These are phyloP conservation scores for Neofusicoccum cordaticola DNA, from an alignment of 2,329 filamentous ascomycete species.

Conservation along the genomic window DNA sequence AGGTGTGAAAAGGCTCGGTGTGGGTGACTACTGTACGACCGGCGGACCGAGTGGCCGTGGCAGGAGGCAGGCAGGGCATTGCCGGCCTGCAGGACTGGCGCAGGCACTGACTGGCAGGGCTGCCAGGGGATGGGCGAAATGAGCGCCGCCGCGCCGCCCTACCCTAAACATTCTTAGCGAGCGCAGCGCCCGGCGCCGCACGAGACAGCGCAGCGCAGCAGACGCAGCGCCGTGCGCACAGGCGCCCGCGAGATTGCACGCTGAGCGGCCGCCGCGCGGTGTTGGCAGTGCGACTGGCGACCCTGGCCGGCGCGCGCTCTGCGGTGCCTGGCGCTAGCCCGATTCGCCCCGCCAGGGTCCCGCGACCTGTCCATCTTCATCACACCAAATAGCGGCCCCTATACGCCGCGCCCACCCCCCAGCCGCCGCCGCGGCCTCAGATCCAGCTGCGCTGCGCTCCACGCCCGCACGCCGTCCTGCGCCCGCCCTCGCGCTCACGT, in stretches of 20 bases:
- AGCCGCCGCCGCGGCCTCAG: background rate
- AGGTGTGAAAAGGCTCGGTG: slow-evolving; percentile 1
- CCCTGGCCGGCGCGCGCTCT: background rate
- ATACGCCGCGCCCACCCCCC: background rate
- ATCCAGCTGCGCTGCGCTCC: background rate
- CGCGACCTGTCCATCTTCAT: background rate
- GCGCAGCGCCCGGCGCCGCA: background rate
- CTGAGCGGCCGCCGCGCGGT: background rate
- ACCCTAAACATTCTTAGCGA: slow-evolving; percentile 13
- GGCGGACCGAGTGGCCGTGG: background rate
- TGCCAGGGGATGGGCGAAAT: slow-evolving; percentile 1
- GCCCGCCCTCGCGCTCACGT: background rate
- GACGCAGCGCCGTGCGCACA: background rate
- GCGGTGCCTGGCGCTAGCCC: slow-evolving; percentile 2
- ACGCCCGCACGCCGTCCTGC: background rate
- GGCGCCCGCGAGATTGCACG: slow-evolving; percentile 5
- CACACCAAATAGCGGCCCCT: slow-evolving; percentile 9
- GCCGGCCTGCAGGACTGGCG: background rate
- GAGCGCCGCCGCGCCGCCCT: slow-evolving; percentile 8
- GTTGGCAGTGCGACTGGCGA: background rate
- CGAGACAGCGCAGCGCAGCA: background rate
- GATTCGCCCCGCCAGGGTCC: background rate
- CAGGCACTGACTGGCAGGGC: background rate
- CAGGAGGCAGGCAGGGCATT: background rate
- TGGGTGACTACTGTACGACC: background rate